Conservation (phyloP, 176 grass and related monocot genomes). For the Saccharum spontaneum region DNA sequence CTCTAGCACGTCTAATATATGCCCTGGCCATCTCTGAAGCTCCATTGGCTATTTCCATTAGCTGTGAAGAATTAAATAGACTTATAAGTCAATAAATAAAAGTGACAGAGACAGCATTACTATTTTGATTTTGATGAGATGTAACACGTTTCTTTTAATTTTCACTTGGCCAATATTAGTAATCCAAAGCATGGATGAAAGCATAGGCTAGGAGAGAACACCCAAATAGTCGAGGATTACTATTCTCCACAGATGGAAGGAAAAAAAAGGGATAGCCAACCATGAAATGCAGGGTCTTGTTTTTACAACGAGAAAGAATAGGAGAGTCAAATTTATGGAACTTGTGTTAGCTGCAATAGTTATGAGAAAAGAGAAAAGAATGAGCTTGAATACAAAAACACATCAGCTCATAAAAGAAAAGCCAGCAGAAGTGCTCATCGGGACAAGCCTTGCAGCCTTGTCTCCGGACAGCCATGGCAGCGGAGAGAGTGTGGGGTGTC, state of each 20-base stretch:
- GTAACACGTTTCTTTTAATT: neutral
- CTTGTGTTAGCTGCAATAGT: constrained; percentile 2
- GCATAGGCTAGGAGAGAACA: constrained; percentile 15
- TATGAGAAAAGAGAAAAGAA: constrained; percentile 17
- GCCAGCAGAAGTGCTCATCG: neutral
- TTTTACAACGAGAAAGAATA: constrained; percentile 3
- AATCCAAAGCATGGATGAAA: neutral
- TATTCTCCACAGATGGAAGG: neutral
- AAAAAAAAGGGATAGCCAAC: neutral
- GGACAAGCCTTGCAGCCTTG: neutral
- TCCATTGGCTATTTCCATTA: constrained; percentile 61
- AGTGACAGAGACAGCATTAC: constrained; percentile 4
- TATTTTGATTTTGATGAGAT: constrained; percentile 28
- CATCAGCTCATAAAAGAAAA: neutral
- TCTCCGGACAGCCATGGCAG: neutral
- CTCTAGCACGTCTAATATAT: constrained; percentile 72
- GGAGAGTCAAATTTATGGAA: neutral
- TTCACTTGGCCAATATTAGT: constrained; percentile 14
- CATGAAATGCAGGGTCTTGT: neutral
- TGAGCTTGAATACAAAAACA: neutral
- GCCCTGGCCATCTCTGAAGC: constrained; percentile 76
- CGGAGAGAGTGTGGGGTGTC: neutral
- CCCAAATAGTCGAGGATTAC: neutral
- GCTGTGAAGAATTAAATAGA: constrained; percentile 52
- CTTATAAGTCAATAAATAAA: constrained; percentile 6